Base-by-base conservation (phyloP, 2,329 filamentous ascomycete genomes). In the Dactylellina drechsleri region DNA sequence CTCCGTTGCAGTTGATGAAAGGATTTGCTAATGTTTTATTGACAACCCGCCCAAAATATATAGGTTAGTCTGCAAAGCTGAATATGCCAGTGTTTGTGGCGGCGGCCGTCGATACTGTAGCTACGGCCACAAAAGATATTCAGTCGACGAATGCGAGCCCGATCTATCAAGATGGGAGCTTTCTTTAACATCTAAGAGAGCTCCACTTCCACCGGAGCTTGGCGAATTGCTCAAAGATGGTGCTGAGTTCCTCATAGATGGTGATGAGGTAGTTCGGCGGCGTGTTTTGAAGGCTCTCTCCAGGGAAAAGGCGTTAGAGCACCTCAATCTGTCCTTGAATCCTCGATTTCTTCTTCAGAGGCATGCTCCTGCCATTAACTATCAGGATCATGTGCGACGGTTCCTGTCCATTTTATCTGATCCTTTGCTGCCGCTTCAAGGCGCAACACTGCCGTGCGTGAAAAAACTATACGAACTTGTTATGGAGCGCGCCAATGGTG, bases 381-480 rank as follows among this genome's bases (percentile, higher is more conserved):
- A 43, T 49, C 57, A 18, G n/a, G 64, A 65, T n/a, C 71, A 75
- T 36, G 45, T 75, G 23, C 18, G 59, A 2, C 71, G 64, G 6
- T 15, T 68, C 26, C 28, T 75, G 0, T 56, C 41, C 1, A 68
- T 75, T 4, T 28, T 75, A 16, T 75, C 71, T 8, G 64, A 75
- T 16, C 64, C 64, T 0, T 36, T 59, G 31, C 57, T 64, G 13
- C 20, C 50, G 12, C 15, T 40, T 3, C 52, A 65, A 28, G 12
- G n/a, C 1, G 43, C 43, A 1, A 62, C 58, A 10, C 45, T 64
- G 45, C 8, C 26, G 3, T 53, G 23, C 49, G 26, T 57, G n/a
- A 49, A 54, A 13, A 41, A 23, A 7, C 23, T 75, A 7, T 68
- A 68, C 31, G n/a, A 31, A 2, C 36, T 68, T 26, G 23, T 67